Base-by-base conservation (phyloP, 129 eudicot species). In the Chrysanthemum lavandulifolium region DNA sequence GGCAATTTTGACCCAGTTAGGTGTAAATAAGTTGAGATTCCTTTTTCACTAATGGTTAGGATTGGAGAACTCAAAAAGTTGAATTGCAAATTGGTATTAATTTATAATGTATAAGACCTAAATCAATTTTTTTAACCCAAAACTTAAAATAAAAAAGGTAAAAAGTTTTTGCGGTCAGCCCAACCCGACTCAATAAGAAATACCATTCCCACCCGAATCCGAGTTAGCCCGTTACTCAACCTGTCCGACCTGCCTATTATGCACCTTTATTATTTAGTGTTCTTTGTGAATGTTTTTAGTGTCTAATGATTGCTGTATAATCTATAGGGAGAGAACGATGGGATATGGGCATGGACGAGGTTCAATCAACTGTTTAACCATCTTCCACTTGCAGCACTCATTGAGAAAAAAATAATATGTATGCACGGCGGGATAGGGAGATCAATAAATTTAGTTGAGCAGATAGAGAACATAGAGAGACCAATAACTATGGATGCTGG, bases 401-500 rank as follows among this genome's bases (percentile, higher is more conserved):
- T 94, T 63, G 98, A 94, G 83, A 94, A 87, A 76, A 90, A 94
- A 73, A 94, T 94, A 25, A 90, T 94, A 27, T 94, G 98, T 80
- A 90, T 90, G 98, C 98, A 94, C 76, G 97, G 98, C 72, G 98
- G 98, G 62, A 94, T 94, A 52, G 98, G 98, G 78, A 86, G 98
- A 85, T 94, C 98, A 23, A 94, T 94, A 80, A 85, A 94, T 80
- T 81, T 84, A 25, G 97, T 94, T 45, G 98, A 94, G 76, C 98
- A 94, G 75, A 94, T 94, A 71, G 98, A 94, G 89, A 94, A 90
- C 73, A 80, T 94, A 72, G 92, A 94, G 82, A 94, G 98, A 73
- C 98, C 98, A n/a, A 94, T 94, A 79, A 94, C 97, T 18, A 94
- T 94, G 98, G 98, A 94, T 88, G 96, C 97, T 31, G 98, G 98